Percentiles rank a stretch among this genome's conserved stretches.
Evolutionary conservation across 2,329 filamentous ascomycete species (phyloP).

Genomic region (Dactylellina leptospora): DNA sequence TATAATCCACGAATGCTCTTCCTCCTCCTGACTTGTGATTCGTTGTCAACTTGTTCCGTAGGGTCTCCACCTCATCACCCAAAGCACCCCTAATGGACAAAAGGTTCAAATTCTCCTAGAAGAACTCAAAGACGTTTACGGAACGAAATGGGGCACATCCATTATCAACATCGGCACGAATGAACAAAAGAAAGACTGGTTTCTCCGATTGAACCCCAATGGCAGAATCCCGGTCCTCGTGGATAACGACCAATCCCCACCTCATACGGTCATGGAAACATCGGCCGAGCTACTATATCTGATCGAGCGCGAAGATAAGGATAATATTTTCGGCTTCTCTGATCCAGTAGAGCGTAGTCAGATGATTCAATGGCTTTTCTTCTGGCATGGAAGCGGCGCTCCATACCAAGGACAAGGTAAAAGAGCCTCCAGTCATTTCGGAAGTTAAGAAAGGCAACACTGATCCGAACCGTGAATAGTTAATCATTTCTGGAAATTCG

Average conservation of each 20-base stretch:
- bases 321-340: slow-evolving; percentile 66
- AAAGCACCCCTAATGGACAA: slow-evolving; percentile 65
- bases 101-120: slow-evolving; percentile 68
- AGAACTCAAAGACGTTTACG: slow-evolving; percentile 66
- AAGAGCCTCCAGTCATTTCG: too few relatives aligned
- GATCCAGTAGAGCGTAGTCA: slow-evolving; percentile 65
- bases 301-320: slow-evolving; percentile 64
- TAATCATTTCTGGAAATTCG: slow-evolving; percentile 63
- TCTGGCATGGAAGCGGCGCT: slow-evolving; percentile 65
- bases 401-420: slow-evolving; percentile 61
- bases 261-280: slow-evolving; percentile 66
- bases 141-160: slow-evolving; percentile 64
- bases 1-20: not conserved
- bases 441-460: not conserved
- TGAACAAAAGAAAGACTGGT: slow-evolving; percentile 68
- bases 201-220: slow-evolving; percentile 64
- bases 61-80: slow-evolving; percentile 66
- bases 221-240: slow-evolving; percentile 65
- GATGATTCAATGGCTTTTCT: slow-evolving; percentile 67
- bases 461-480: not conserved
- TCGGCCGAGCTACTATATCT: slow-evolving; percentile 67
- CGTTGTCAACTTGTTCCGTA: slow-evolving; percentile 27
- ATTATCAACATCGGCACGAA: slow-evolving; percentile 66
- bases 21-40: not conserved
- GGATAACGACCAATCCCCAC: slow-evolving; percentile 64